phyloP scores from a whole-genome alignment of 2,329 filamentous ascomycete species.

The Ophiobolus disseminans region DNA sequence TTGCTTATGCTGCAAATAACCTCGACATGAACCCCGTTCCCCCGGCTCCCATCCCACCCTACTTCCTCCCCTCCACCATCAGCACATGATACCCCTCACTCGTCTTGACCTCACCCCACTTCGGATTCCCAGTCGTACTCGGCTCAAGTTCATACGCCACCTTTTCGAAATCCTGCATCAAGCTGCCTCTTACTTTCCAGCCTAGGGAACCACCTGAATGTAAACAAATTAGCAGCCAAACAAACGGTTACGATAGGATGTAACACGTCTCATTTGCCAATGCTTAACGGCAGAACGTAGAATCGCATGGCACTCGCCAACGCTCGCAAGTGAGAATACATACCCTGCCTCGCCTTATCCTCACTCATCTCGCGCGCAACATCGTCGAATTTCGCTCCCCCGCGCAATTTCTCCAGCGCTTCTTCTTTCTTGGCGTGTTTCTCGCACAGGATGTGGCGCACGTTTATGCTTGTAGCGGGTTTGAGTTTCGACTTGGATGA shows the following conservation, averaged over 20 bases:
- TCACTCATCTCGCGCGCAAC: constrained; percentile 76
- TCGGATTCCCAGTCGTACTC: constrained; percentile 69
- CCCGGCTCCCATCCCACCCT: background rate
- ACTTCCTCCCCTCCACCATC: constrained; percentile 74
- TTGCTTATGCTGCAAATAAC: no score
- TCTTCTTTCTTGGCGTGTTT: constrained; percentile 82
- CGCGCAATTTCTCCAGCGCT: constrained; percentile 71
- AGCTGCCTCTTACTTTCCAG: constrained; percentile 72
- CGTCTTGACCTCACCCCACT: constrained; percentile 75
- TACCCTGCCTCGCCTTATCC: constrained; percentile 72
- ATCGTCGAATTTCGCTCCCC: constrained; percentile 75
- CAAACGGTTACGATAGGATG: constrained; percentile 1
- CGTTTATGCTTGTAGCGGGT: constrained; percentile 72
- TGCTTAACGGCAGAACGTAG: no score
- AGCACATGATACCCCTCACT: constrained; percentile 80
- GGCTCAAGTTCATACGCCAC: constrained; percentile 73
- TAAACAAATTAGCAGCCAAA: background rate
- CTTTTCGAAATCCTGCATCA: constrained; percentile 74
- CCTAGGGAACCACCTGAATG: constrained; percentile 71
- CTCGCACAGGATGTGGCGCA: constrained; percentile 76
- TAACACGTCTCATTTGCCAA: no score
- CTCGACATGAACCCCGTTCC: no score
- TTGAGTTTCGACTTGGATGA: constrained; percentile 56
- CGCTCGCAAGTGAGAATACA: background rate
- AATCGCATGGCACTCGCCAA: no score